These are phyloP conservation scores for Metschnikowia shivogae DNA, from an alignment of 805 yeast species.

Conservation along the genomic window DNA sequence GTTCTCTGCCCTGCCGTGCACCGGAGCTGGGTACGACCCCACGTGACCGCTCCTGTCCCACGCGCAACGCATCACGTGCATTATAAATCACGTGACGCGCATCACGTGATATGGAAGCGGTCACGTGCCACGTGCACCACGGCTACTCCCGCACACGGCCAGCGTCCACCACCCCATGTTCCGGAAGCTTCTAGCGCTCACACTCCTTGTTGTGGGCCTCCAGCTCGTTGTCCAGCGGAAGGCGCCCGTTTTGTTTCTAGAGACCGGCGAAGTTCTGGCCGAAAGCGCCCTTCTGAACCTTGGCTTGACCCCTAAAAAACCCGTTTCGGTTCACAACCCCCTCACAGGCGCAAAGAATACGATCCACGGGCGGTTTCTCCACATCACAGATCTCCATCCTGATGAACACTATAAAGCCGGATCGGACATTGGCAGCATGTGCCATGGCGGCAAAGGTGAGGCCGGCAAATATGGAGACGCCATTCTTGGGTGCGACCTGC, in stretches of 20 bases:
- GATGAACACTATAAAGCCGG: slow-evolving; percentile 63
- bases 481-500: slow-evolving; percentile 72
- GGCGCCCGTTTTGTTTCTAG: neutral
- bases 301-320: slow-evolving; percentile 34
- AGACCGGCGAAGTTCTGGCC: neutral
- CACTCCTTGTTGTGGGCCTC: slow-evolving; percentile 1
- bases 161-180: slow-evolving; percentile 1
- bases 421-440: slow-evolving; percentile 38
- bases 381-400: slow-evolving; percentile 83
- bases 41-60: neutral
- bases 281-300: slow-evolving; percentile 10
- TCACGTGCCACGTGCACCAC: neutral
- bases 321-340: slow-evolving; percentile 21
- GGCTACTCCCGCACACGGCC: neutral
- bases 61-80: no score
- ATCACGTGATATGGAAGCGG: neutral
- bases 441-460: slow-evolving; percentile 54
- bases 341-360: slow-evolving; percentile 21
- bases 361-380: slow-evolving; percentile 76
- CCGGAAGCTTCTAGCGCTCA: slow-evolving; percentile 1
- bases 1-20: no score
- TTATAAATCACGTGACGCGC: neutral
- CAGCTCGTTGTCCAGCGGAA: neutral
- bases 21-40: neutral
- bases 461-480: slow-evolving; percentile 77